Evolutionary conservation across 2,329 filamentous ascomycete genomes (phyloP), one percentile per base, ranked within the genome.

Genomic region (Periconia digitata): DNA sequence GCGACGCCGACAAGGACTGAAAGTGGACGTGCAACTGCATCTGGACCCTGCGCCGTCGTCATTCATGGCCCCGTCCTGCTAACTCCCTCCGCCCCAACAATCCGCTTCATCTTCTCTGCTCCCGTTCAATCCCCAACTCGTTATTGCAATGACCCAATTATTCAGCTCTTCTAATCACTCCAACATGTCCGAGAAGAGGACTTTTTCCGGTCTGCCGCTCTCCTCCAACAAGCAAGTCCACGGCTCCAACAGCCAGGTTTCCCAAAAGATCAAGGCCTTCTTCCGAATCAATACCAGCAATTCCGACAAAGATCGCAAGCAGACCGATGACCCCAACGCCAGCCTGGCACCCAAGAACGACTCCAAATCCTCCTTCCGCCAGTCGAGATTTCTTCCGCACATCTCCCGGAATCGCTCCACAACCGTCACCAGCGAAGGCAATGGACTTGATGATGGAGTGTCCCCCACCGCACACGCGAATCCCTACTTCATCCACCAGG

Each of bases 401-500:
- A 90, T 95, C 67, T 87, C 87, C 67, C 87, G 92, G 61, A 90
- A 92, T 69, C 85, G 92, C 63, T 95, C 91, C 29, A 86, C 89
- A 51, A 97, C 92, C 21, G 89, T 95, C 47, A 90, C 90, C 59
- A 96, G 91, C 74, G 92, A 96, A 74, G 92, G 92, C 60, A 91
- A 96, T 68, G 84, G 87, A 49, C 81, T 96, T 56, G 92, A 96
- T 60, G 92, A 96, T 72, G 79, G 84, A 53, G 80, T 95, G 64
- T 96, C 92, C 66, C 94, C 94, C 21, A 97, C 91, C 4, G 92
- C 92, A 43, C 85, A 92, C 67, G 92, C 91, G 56, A 99, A 99
- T 71, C 94, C 94, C 16, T 99, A 99, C 75, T 99, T 97, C 72
- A 89, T 86, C 58, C 94, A 97, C 70, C 94, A 99, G 74, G 94